Base-by-base conservation (phyloP, 2,329 filamentous ascomycete species). In the Microcyclospora tardicrescens region DNA sequence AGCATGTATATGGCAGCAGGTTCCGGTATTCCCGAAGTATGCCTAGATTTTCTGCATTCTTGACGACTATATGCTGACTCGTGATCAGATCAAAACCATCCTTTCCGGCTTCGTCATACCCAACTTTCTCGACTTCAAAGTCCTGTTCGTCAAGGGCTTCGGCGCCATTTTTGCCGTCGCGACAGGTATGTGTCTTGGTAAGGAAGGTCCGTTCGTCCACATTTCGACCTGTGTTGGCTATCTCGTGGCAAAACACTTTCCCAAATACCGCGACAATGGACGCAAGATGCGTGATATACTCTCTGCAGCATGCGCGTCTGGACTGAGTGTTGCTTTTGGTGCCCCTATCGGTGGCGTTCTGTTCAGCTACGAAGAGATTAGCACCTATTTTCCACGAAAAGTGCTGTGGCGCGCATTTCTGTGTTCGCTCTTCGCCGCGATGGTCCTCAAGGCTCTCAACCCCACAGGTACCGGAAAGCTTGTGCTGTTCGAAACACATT, bases 121-220 rank as follows among this genome's bases (percentile, higher is more conserved):
- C 1, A 62, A 69, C 34, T 73, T 75, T 43, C 62, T 77, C 2
- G 66, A 68, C 41, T 57, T 73, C 45, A 71, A 69, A 42, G 71
- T 73, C 6, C 57, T 77, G 3, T 36, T 69, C 11, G 66, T 75
- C 40, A 77, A 77, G 58, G 72, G 68, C 1, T 59, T 75, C n/a
- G 73, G 73, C 10, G 67, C 72, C 2, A 58, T 70, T 5, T 75
- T 77, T 45, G 72, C 72, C 1, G 73, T 77, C 1, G 65, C 71
- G 0, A 73, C 72, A 1, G 71, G 72, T 11, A 72, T 77, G 69
- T 75, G 69, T 48, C 55, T 77, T 4, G 74, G 74, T 1, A 77
- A 77, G 57, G 73, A 77, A 63, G 73, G 73, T 0, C 73, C 72
- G 0, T 76, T 77, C 45, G 72, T 77, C 1, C 73, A 77, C 52